These are phyloP conservation scores for Aspergillus aculeatus DNA, from an alignment of 2,329 filamentous ascomycete species.

Conservation along the genomic window DNA sequence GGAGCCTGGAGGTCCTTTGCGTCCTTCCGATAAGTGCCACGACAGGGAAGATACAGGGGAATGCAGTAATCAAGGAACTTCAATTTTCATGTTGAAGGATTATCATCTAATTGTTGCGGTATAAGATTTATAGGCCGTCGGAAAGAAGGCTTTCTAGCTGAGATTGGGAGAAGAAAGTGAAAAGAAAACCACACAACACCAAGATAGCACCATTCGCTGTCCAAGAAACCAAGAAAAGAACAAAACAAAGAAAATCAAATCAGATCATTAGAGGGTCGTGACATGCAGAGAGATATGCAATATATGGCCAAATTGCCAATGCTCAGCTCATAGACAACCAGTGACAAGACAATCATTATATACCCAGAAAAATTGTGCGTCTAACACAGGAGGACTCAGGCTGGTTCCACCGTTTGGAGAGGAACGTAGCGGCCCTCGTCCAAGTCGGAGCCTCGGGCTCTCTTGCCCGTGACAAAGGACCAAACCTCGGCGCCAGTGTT, in stretches of 20 bases:
- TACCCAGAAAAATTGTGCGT: neutral
- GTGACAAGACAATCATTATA: constrained; percentile 5
- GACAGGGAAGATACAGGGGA: no score
- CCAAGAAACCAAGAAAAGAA: no score
- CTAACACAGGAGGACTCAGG: constrained; percentile 18
- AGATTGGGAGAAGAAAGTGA: neutral
- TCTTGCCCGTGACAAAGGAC: constrained; percentile 29
- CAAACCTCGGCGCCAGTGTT: constrained; percentile 25
- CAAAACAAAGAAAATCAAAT: neutral
- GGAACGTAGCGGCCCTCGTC: constrained; percentile 46
- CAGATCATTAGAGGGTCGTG: neutral
- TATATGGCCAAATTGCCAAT: neutral
- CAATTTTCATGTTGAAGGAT: no score
- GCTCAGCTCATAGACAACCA: constrained; percentile 2
- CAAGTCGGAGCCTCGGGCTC: constrained; percentile 21
- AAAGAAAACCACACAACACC: neutral
- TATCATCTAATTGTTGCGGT: neutral
- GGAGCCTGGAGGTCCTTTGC: no score
- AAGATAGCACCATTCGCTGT: neutral
- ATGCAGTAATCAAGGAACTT: no score
- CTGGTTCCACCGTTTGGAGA: constrained; percentile 45
- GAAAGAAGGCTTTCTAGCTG: neutral
- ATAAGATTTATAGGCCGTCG: neutral
- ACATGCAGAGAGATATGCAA: neutral
- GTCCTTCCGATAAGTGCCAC: no score